These are phyloP conservation scores for Orbilia blumenaviensis DNA, from an alignment of 2,329 filamentous ascomycete genomes.

Conservation along the genomic window DNA sequence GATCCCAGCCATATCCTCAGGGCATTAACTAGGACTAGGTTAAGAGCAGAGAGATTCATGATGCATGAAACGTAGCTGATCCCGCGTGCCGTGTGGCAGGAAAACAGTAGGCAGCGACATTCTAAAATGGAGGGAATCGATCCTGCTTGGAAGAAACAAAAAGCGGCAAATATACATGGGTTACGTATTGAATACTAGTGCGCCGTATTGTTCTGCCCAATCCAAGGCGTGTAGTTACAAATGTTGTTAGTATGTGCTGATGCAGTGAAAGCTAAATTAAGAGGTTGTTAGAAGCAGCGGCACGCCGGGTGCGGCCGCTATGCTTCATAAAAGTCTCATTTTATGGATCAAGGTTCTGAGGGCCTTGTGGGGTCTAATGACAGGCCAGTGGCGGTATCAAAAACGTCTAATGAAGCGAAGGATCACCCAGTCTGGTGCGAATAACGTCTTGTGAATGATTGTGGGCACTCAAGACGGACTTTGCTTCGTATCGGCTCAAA, in stretches of 20 bases:
- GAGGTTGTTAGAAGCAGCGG: slow-evolving; percentile 12
- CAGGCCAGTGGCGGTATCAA: neutral
- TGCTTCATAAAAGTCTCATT: slow-evolving; percentile 27
- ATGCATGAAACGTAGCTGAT: slow-evolving; percentile 44
- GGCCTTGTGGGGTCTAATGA: slow-evolving; percentile 22
- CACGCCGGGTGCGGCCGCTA: slow-evolving; percentile 28
- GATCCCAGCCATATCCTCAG: neutral
- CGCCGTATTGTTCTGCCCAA: slow-evolving; percentile 11
- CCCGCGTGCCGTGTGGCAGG: slow-evolving; percentile 38
- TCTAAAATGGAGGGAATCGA: slow-evolving; percentile 15
- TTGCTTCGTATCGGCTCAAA: slow-evolving; percentile 5
- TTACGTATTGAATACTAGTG: slow-evolving; percentile 1
- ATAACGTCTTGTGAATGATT: neutral
- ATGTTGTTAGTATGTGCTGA: slow-evolving; percentile 4
- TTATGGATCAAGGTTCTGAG: slow-evolving; percentile 24
- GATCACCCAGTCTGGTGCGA: neutral
- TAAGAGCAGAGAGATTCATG: neutral
- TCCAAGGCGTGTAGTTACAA: slow-evolving; percentile 16
- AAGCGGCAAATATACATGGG: slow-evolving; percentile 38
- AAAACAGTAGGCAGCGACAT: slow-evolving; percentile 32
- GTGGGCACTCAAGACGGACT: neutral
- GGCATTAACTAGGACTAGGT: slow-evolving; percentile 12
- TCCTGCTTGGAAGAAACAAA: slow-evolving; percentile 46
- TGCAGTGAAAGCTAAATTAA: slow-evolving; percentile 1
- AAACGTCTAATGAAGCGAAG: slow-evolving; percentile 7